phyloP scores from a whole-genome alignment of 306 rosid genomes.

The Citrullus mucosospermus region DNA sequence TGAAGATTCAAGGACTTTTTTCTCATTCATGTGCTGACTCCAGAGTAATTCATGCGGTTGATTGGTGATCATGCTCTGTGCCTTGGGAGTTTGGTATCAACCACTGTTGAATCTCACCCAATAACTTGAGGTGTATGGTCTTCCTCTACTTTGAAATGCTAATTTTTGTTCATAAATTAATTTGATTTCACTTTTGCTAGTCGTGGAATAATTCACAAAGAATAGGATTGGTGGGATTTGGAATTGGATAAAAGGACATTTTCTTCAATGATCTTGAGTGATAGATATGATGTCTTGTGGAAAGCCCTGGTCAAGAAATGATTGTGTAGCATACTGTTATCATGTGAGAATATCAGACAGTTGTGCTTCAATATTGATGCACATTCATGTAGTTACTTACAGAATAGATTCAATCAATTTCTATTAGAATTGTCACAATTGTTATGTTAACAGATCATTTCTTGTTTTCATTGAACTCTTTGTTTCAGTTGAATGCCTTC shows the following conservation, averaged over 20 bases:
- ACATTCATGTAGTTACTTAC: conserved; percentile 5
- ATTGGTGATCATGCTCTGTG: background rate
- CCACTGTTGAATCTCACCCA: conserved; percentile 9
- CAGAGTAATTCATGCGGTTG: background rate
- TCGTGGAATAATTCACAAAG: background rate
- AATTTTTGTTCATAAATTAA: conserved; percentile 9
- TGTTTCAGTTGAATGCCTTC: background rate
- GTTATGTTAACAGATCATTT: background rate
- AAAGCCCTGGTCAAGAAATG: background rate
- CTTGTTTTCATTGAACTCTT: background rate
- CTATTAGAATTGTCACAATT: background rate
- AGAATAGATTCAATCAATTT: background rate
- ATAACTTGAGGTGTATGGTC: background rate
- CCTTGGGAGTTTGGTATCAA: background rate
- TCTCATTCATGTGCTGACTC: background rate
- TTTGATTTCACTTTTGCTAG: background rate
- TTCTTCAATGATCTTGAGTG: background rate
- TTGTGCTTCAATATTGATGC: background rate
- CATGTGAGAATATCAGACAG: background rate
- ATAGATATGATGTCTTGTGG: background rate
- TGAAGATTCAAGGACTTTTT: background rate
- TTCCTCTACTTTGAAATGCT: conserved; percentile 7
- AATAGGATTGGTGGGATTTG: background rate
- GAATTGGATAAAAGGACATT: background rate
- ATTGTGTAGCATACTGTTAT: background rate